Evolutionary conservation across 2,329 filamentous ascomycete species (phyloP), one percentile per base, ranked within the genome.

Genomic region (Lomentospora prolificans): DNA sequence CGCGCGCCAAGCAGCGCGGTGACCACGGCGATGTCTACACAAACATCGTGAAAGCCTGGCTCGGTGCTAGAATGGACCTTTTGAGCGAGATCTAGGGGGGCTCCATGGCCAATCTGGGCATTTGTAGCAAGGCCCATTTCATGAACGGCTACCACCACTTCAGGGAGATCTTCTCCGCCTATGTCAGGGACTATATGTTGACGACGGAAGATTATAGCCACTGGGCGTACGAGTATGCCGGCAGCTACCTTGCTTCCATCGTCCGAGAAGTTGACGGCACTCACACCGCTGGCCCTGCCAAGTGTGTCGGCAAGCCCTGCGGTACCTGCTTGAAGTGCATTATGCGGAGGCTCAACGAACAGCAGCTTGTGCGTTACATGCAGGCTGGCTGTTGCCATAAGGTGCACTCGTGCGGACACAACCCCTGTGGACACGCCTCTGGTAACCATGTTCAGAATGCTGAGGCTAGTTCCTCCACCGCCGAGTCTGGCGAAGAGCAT

Each of bases 61-160:
- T 48, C 17, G 22, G 5, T 48, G 12, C 44, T 5, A 17, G 17
- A 12, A 25, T 48, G 7, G 27, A 14, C 5, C 28, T 48, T 17
- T 17, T 55, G 24, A 27, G 31, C 8, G 53, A 55, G 44, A 24
- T 27, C 12, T 55, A 50, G 44, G 46, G 46, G 9, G 44, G 53
- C 25, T 48, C 39, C 4, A 55, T 55, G 44, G 24, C 22, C 22
- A 41, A 50, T n/a, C 6, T 55, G n/a, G 41, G 41, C 4, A 10
- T 50, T 14, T 2, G 25, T 28, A 17, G 10, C 30, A 22, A 36
- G 41, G 14, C 17, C 4, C 10, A 19, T 6, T 55, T 39, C 31
- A 7, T 12, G 28, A 22, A 19, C 10, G 27, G 30, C 6, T 12
- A 39, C 28, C 24, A 24, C 5, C 9, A 51, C 44, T 51, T 39